Base-by-base conservation (phyloP, 495 filamentous ascomycete species). In the Saxophila tyrrhenica region DNA sequence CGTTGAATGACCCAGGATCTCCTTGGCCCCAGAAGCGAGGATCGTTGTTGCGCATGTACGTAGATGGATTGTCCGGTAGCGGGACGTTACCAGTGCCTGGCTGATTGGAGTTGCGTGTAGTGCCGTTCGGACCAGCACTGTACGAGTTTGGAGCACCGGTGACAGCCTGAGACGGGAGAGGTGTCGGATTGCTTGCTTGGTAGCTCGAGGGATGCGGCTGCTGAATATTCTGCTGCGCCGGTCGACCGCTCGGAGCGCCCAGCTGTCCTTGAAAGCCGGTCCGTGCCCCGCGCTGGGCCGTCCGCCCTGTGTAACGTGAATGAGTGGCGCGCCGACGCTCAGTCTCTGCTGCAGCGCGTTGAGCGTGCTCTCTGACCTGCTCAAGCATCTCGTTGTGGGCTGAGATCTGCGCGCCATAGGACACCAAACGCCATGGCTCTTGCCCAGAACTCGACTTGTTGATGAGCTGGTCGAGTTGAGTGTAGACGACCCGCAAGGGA, bases 391-490 rank as follows among this genome's bases (percentile, higher is more conserved):
- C 13, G 39, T 43, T 45, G 29, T 62, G 52, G 9, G 59, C 59
- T 10, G 38, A 24, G n/a, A 62, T 62, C 51, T 62, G 59, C 5
- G 55, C 59, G 29, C 50, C 51, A 32, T 62, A 62, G 1, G 55
- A 58, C 55, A 62, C 25, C 35, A 23, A 51, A 21, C 58, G 50
- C 59, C 59, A 62, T 0, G 50, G 24, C 17, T 57, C 50, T 17
- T 48, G 58, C 38, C 47, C 35, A 9, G 46, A 19, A 38, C 46
- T 39, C 7, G 8, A 5, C 38, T 57, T 50, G 25, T 62, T 62
- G 50, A 62, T 62, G 24, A 62, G 59, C 29, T 51, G 47, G 39
- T 62, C 59, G 20, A 62, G 54, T 41, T 62, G 59, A 50, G 51
- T 62, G 39, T 62, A 62, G 43, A 62, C 45, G 15, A 49, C 25